Evolutionary conservation across 192 early-diverging fungal species (phyloP).

Genomic region (Umbelopsis sp.): DNA sequence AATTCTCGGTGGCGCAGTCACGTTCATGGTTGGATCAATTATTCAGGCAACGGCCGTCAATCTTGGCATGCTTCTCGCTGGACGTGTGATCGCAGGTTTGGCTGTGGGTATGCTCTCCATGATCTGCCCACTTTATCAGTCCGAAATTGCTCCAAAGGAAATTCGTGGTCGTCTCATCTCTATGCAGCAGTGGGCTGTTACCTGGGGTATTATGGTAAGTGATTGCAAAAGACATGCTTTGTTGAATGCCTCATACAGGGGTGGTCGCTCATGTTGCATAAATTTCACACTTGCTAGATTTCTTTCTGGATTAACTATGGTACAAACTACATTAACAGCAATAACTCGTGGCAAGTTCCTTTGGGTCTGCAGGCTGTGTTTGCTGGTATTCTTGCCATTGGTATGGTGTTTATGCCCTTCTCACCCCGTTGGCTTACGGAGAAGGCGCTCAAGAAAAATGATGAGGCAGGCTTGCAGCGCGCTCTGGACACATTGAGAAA

Average conservation of each 20-base stretch:
- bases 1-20: conserved; percentile 59
- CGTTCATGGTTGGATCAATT: conserved; percentile 51
- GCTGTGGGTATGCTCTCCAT: conserved; percentile 51
- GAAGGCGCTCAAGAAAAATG: conserved; percentile 31
- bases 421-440: conserved; percentile 78
- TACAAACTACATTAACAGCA: conserved; percentile 23
- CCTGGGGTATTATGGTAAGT: conserved; percentile 56
- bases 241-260: neutral
- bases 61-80: conserved; percentile 45
- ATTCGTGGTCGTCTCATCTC: conserved; percentile 59
- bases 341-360: conserved; percentile 67
- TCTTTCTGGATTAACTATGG: conserved; percentile 59
- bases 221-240: conserved; percentile 37
- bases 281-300: conserved; percentile 36
- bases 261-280: conserved; percentile 6
- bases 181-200: conserved; percentile 58
- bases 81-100: conserved; percentile 55
- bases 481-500: conserved; percentile 56
- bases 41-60: conserved; percentile 30
- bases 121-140: conserved; percentile 50
- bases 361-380: conserved; percentile 71
- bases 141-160: conserved; percentile 59
- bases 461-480: no score
- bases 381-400: conserved; percentile 58
- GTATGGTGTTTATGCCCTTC: conserved; percentile 76